A percentile compares a stretch with the other conserved stretches of the same genome.
Conservation (phyloP, 345 rosid species). For the Camelina sativa region DNA sequence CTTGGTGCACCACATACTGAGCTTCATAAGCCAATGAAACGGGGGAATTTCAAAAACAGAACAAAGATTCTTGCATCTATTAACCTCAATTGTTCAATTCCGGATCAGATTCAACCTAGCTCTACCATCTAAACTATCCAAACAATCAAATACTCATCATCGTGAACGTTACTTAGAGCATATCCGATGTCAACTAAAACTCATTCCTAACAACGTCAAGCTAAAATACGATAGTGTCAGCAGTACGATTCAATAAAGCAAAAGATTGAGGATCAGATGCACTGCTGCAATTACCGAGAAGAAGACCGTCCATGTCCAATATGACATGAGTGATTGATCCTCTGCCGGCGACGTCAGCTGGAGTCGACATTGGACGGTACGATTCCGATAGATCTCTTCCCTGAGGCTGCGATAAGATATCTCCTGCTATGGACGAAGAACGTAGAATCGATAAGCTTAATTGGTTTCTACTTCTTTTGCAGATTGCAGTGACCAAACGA, state of each 20-base stretch:
- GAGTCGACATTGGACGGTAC: slow-evolving; percentile 20
- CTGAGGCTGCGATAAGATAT: neutral
- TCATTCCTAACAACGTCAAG: neutral
- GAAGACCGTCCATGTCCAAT: slow-evolving; percentile 99
- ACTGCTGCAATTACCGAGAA: slow-evolving; percentile 60
- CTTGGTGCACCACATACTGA: too few relatives aligned
- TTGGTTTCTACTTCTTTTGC: slow-evolving; percentile 7
- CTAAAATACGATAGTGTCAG: neutral
- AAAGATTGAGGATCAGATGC: slow-evolving; percentile 7
- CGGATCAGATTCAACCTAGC: neutral
- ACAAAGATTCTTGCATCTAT: too few relatives aligned
- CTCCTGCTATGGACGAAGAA: too few relatives aligned
- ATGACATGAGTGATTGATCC: slow-evolving; percentile 74
- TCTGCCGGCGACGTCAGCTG: slow-evolving; percentile 32
- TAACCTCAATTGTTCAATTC: neutral
- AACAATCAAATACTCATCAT: neutral
- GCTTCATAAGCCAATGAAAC: neutral
- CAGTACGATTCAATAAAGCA: neutral
- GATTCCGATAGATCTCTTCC: slow-evolving; percentile 22
- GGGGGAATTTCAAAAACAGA: neutral
- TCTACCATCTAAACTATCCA: neutral
- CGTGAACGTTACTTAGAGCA: neutral
- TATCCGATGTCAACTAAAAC: neutral
- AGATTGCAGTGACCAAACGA: neutral
- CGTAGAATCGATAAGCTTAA: neutral